Base-by-base conservation (phyloP, 345 rosid species). In the Euphorbia tirucalli region DNA sequence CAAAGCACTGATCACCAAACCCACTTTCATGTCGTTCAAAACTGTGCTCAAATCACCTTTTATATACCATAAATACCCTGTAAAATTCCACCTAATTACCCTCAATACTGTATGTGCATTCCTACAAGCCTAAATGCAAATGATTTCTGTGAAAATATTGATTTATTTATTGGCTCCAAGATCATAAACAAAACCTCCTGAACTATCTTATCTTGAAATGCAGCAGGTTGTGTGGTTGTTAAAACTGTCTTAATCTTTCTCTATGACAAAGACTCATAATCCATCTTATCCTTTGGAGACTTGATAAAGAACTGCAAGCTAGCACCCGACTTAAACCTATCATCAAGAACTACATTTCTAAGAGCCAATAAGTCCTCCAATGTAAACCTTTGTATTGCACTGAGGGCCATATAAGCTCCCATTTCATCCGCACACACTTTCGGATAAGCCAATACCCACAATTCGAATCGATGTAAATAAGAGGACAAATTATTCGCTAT, bases 371-470 rank as follows among this genome's bases (percentile, higher is more conserved):
- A 74, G 79, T 90, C 94, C 85, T 95, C 97, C 80, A 92, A 74
- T 0, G 88, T 94, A 11, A 93, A 73, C 77, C 92, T 85, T 19
- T 89, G 88, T 68, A 93, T 85, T 2, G 96, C 85, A 74, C 89
- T 90, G 57, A 93, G 95, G 1, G 97, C 94, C 84, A 93, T 80
- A 74, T 90, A 95, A 0, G 98, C 83, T 35, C 99, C 99, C 25
- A 87, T 77, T 22, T 95, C 99, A 60, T 95, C 97, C 11, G 89
- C 87, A 71, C 82, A 89, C 27, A 91, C 98, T 75, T 95, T 95
- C 80, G 93, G 98, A 80, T 93, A 90, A 75, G 97, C 94, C 74
- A 92, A 72, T 15, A 95, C 96, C 98, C 98, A 95, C 61, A 95
- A 21, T 84, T 95, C 99, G 41, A 93, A 92, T 28, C 97, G 83